Conservation (phyloP, 768 basidiomycete genomes). For the Lentinus tigrinus region DNA sequence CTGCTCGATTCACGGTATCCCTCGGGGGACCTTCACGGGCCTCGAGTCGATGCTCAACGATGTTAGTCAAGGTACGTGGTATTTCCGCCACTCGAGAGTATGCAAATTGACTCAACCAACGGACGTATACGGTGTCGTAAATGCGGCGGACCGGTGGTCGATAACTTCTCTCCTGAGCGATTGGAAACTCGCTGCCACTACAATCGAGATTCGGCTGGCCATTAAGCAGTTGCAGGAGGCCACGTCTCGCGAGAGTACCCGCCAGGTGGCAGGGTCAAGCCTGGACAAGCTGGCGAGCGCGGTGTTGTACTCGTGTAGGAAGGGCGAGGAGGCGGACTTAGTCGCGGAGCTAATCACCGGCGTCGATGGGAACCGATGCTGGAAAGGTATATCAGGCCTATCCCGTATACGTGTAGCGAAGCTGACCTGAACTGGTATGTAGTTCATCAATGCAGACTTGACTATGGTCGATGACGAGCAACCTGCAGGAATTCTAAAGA, state of each 20-base stretch:
- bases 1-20: slow-evolving; percentile 39
- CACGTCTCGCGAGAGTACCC: slow-evolving; percentile 55
- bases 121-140: slow-evolving; percentile 8
- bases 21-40: slow-evolving; percentile 45
- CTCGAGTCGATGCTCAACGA: slow-evolving; percentile 65
- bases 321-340: slow-evolving; percentile 78
- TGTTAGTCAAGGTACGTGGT: slow-evolving; percentile 48
- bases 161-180: slow-evolving; percentile 69
- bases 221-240: slow-evolving; percentile 72
- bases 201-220: slow-evolving; percentile 74
- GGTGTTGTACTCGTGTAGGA: slow-evolving; percentile 72
- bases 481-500: no score
- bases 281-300: slow-evolving; percentile 65
- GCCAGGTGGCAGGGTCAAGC: slow-evolving; percentile 51
- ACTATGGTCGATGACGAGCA: no score
- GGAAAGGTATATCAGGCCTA: slow-evolving; percentile 48
- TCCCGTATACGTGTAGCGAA: neutral
- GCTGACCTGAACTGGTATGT: neutral
- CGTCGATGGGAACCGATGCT: slow-evolving; percentile 61
- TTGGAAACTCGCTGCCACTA: slow-evolving; percentile 81
- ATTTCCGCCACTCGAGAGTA: neutral
- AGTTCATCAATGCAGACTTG: slow-evolving; percentile 80
- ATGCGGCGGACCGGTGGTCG: slow-evolving; percentile 12
- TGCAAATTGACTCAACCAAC: neutral
- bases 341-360: slow-evolving; percentile 80